Percentiles rank a stretch among this genome's conserved stretches.
phyloP scores from a whole-genome alignment of 495 filamentous ascomycete genomes.

The Choiromyces venosus region DNA sequence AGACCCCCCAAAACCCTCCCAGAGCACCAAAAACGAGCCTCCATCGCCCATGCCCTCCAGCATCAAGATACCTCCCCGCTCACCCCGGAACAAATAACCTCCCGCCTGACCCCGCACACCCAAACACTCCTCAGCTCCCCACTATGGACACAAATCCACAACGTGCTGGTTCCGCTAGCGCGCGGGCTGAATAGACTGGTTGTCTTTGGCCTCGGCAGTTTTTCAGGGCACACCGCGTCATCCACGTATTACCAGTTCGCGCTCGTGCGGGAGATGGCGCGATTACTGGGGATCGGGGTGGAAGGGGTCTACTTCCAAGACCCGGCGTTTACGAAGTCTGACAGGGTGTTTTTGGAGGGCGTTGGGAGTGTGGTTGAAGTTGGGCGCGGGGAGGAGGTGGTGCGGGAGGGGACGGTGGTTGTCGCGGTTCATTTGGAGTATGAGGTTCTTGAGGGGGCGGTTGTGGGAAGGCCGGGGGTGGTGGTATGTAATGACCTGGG shows the following conservation, averaged over 20 bases:
- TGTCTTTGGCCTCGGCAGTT: slow-evolving; percentile 23
- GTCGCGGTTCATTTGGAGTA: slow-evolving; percentile 39
- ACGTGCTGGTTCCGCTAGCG: not conserved
- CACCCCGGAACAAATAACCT: slow-evolving; percentile 11
- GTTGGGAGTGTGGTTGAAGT: slow-evolving; percentile 3
- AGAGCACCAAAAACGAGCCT: not conserved
- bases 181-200: slow-evolving; percentile 7
- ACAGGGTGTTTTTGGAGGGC: slow-evolving; percentile 18
- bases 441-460: slow-evolving; percentile 18
- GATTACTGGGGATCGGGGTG: not conserved
- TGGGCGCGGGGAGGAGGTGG: slow-evolving; percentile 16
- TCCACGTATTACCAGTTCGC: slow-evolving; percentile 29
- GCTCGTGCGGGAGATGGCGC: slow-evolving; percentile 9
- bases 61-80: not conserved
- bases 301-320: slow-evolving; percentile 22
- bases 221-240: slow-evolving; percentile 8
- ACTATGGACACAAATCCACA: slow-evolving; percentile 7
- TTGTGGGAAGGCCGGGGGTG: slow-evolving; percentile 8
- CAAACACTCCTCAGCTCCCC: not conserved
- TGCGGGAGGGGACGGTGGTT: slow-evolving; percentile 9
- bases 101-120: too few relatives aligned
- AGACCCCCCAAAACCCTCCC: slow-evolving; percentile 8
- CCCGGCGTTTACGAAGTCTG: slow-evolving; percentile 25
- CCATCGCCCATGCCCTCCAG: not conserved
- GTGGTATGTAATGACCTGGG: slow-evolving; percentile 34